Evolutionary conservation across 2,329 filamentous ascomycete genomes (phyloP).

Genomic region (Zarea fungicola): DNA sequence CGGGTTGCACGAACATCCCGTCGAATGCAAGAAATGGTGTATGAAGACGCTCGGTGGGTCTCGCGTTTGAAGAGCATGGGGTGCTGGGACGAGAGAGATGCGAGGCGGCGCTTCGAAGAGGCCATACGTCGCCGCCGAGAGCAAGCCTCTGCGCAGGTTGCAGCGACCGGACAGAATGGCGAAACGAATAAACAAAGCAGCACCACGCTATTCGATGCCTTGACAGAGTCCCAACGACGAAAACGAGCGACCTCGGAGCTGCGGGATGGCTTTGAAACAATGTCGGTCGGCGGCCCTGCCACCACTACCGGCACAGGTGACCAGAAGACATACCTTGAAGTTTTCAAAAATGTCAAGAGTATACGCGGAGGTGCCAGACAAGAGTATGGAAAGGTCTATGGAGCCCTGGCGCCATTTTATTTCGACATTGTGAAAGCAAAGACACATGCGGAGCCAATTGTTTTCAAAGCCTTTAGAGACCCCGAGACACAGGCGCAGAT

Average conservation of each 20-base stretch:
- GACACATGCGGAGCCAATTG: constrained; percentile 71
- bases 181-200: constrained; percentile 21
- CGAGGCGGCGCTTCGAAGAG: constrained; percentile 74
- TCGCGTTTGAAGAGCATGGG: constrained; percentile 79
- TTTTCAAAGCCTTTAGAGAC: constrained; percentile 83
- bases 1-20: constrained; percentile 78
- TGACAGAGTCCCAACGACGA: constrained; percentile 58
- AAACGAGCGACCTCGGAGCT: constrained; percentile 30
- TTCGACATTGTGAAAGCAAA: constrained; percentile 68
- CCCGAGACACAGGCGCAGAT: constrained; percentile 89
- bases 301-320: constrained; percentile 48
- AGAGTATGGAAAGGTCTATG: constrained; percentile 88
- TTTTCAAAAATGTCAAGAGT: constrained; percentile 68
- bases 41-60: constrained; percentile 95
- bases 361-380: constrained; percentile 79
- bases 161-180: constrained; percentile 17
- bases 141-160: constrained; percentile 28
- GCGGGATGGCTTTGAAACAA: constrained; percentile 73
- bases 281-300: constrained; percentile 47
- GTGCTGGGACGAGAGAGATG: constrained; percentile 87
- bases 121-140: constrained; percentile 57
- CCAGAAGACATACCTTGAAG: constrained; percentile 58
- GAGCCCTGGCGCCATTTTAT: constrained; percentile 84
- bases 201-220: constrained; percentile 69
- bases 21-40: constrained; percentile 95